Evolutionary conservation across 2,329 filamentous ascomycete genomes (phyloP).

Genomic region (Alternaria novae-zelandiae): DNA sequence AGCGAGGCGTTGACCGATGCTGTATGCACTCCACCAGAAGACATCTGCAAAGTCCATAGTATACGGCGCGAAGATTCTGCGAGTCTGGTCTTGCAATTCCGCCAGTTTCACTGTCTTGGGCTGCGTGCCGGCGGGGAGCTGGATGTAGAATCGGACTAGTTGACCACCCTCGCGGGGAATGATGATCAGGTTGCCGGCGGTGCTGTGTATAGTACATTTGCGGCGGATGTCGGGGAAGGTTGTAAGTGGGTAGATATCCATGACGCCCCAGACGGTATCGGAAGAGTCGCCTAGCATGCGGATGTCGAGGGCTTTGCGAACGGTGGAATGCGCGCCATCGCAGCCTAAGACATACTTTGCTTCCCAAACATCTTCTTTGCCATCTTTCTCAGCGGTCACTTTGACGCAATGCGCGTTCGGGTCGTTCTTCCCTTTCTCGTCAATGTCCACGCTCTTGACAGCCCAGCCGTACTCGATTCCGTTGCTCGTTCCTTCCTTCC

Average conservation of each 20-base stretch:
- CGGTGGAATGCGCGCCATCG: slow-evolving; percentile 60
- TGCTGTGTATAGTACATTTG: slow-evolving; percentile 56
- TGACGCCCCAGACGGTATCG: slow-evolving; percentile 65
- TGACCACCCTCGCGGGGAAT: slow-evolving; percentile 62
- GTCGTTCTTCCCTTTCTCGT: slow-evolving; percentile 48
- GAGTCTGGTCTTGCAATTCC: slow-evolving; percentile 61
- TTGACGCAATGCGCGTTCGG: slow-evolving; percentile 40
- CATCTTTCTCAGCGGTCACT: slow-evolving; percentile 42
- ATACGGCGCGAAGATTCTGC: slow-evolving; percentile 62
- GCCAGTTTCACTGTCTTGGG: slow-evolving; percentile 60
- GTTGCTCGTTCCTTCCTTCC: slow-evolving; percentile 32
- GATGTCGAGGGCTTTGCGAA: slow-evolving; percentile 59
- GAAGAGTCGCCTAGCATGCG: slow-evolving; percentile 66
- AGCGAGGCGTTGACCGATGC: slow-evolving; percentile 74
- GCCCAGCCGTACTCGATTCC: slow-evolving; percentile 63
- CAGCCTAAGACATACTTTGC: slow-evolving; percentile 54
- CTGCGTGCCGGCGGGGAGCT: slow-evolving; percentile 59
- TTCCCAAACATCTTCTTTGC: slow-evolving; percentile 37
- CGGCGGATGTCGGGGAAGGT: slow-evolving; percentile 60
- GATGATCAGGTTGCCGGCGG: slow-evolving; percentile 56
- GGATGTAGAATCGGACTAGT: slow-evolving; percentile 68
- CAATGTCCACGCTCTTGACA: slow-evolving; percentile 59
- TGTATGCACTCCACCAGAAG: slow-evolving; percentile 76
- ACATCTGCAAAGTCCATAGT: slow-evolving; percentile 61
- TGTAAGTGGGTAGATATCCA: slow-evolving; percentile 59